Conservation (phyloP, 495 filamentous ascomycete species). For the Xylaria grammica region DNA sequence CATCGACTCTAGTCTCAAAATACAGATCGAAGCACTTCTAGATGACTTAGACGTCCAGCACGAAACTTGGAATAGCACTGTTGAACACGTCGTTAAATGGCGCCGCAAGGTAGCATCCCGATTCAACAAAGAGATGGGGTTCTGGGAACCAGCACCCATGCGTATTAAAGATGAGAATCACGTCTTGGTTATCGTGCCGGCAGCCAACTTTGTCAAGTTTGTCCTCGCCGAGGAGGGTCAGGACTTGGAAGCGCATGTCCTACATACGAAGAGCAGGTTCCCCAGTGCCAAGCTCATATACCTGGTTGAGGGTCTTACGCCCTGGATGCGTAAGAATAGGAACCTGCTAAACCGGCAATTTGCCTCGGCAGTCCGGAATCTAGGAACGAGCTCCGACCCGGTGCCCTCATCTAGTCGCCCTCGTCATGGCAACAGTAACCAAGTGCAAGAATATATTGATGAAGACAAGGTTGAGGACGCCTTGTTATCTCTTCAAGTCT, state of each 20-base stretch:
- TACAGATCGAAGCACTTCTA: conserved; percentile 62
- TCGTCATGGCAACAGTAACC: conserved; percentile 48
- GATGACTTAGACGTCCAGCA: conserved; percentile 43
- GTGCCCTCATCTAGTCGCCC: conserved; percentile 22
- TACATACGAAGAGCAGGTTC: conserved; percentile 60
- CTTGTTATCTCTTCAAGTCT: conserved; percentile 72
- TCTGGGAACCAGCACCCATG: conserved; percentile 69
- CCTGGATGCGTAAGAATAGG: conserved; percentile 73
- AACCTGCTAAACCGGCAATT: conserved; percentile 71
- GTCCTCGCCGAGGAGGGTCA: conserved; percentile 50
- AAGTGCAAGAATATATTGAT: conserved; percentile 60
- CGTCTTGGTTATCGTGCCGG: conserved; percentile 68
- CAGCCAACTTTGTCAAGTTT: conserved; percentile 71
- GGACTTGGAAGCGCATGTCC: conserved; percentile 66
- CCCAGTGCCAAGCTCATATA: conserved; percentile 66
- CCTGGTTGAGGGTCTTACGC: conserved; percentile 73
- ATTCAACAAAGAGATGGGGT: conserved; percentile 64
- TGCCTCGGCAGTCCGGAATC: conserved; percentile 65
- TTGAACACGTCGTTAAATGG: conserved; percentile 73
- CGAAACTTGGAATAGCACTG: conserved; percentile 51
- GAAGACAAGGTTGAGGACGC: conserved; percentile 77
- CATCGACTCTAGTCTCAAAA: conserved; percentile 60
- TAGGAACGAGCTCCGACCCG: conserved; percentile 37
- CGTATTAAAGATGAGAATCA: conserved; percentile 68
- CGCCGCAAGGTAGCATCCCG: conserved; percentile 68